Base-by-base conservation (phyloP, 1,284 basidiomycete genomes). In the Boletus sp. region DNA sequence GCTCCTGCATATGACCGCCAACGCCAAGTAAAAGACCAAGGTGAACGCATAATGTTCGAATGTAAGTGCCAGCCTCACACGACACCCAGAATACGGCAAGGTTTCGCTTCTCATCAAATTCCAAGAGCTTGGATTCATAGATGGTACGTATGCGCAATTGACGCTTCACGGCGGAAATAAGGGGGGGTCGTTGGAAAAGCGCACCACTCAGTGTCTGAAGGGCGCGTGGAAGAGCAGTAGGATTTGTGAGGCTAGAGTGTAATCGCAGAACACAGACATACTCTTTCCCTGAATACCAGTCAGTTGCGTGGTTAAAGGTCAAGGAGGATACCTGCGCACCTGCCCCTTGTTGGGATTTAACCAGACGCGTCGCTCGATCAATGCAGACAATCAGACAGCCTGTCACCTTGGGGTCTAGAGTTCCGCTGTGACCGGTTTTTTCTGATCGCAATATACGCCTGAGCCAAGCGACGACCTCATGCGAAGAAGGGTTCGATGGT, bases 391-490 rank as follows among this genome's bases (percentile, higher is more conserved):
- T 98, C 61, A 99, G 76, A 76, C 97, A 99, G 22, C 97, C 97
- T 53, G 97, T 99, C 63, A 99, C 97, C 77, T 99, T 99, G 53
- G 97, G 97, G 77, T 99, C 97, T 56, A 99, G 85, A 47, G 96
- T 99, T 65, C 96, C 95, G 64, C 94, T 96, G 78, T 98, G 96
- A 53, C 96, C 97, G 0, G 97, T 99, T 80, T 99, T 99, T 77
- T 99, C 96, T 37, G 92, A 92, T 31, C 96, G 88, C 53, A 99
- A 77, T 65, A 99, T 99, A 31, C 97, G 86, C 67, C 96, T 85
- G 63, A 99, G 79, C 97, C 97, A 99, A 18, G 97, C 97, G 63
- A 99, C 97, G 57, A 99, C 97, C 82, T 99, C 97, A 78, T 99
- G 97, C n/a, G 96, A 98, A 6, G 97, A 99, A 9, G 97, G 97